Conservation (phyloP, 1,284 basidiomycete species). For the Naganishia cerealis region DNA sequence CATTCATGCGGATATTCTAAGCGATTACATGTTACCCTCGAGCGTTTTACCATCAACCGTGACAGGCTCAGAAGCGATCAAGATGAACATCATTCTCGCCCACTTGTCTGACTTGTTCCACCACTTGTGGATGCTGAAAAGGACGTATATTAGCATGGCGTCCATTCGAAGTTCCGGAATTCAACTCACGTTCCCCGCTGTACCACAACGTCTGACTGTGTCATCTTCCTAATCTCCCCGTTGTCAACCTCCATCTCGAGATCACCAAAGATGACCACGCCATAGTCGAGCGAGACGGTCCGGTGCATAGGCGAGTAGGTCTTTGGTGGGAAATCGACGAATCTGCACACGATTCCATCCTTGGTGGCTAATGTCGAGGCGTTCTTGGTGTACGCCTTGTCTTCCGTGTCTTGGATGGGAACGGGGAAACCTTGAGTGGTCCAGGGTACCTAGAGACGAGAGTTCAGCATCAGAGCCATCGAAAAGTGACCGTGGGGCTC, state of each 20-base stretch:
- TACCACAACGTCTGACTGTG: slow-evolving; percentile 26
- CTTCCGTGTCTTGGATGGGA: slow-evolving; percentile 23
- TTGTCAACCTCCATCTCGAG: slow-evolving; percentile 33
- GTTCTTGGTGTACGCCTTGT: slow-evolving; percentile 24
- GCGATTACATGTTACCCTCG: slow-evolving; percentile 20
- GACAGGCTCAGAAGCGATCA: slow-evolving; percentile 31
- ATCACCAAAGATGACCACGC: slow-evolving; percentile 31
- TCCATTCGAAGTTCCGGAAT: background rate
- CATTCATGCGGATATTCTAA: too few species aligned
- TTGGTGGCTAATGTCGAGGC: slow-evolving; percentile 22
- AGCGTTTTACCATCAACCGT: slow-evolving; percentile 25
- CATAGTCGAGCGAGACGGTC: slow-evolving; percentile 30
- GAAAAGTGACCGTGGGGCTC: background rate
- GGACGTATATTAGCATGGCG: background rate
- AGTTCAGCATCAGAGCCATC: background rate
- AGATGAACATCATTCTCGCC: slow-evolving; percentile 33
- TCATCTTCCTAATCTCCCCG: slow-evolving; percentile 23
- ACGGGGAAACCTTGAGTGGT: slow-evolving; percentile 32
- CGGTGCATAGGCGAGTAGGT: slow-evolving; percentile 32
- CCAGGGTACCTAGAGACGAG: slow-evolving; percentile 27
- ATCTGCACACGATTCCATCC: slow-evolving; percentile 32
- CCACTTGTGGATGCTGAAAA: slow-evolving; percentile 30
- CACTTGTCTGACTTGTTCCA: slow-evolving; percentile 30
- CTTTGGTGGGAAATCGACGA: slow-evolving; percentile 34
- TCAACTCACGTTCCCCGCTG: slow-evolving; percentile 34